A percentile compares a stretch with the other conserved stretches of the same genome.
Conservation (phyloP, 352 stramenopile genomes). For the Phytophthora aleatoria region DNA sequence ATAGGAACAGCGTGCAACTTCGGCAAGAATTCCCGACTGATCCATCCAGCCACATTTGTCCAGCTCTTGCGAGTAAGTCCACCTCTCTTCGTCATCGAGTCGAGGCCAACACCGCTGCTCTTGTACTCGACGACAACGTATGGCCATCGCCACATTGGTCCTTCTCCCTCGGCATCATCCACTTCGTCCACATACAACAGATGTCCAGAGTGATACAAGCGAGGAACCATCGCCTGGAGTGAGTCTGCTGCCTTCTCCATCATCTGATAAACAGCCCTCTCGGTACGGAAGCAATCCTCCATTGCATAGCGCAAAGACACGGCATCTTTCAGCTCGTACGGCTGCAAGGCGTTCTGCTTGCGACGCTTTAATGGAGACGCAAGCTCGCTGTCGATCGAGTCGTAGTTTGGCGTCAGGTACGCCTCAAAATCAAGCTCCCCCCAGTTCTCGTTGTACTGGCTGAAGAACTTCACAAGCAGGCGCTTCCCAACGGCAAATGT, state of each 20-base stretch:
- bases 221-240: constrained; percentile 49
- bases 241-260: constrained; percentile 30
- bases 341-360: constrained; percentile 46
- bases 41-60: constrained; percentile 58
- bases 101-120: constrained; percentile 51
- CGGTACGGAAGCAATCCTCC: constrained; percentile 79
- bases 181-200: constrained; percentile 66
- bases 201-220: constrained; percentile 55
- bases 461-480: constrained; percentile 84
- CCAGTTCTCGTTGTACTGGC: constrained; percentile 84
- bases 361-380: constrained; percentile 40
- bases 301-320: constrained; percentile 75
- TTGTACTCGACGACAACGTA: constrained; percentile 83
- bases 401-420: constrained; percentile 66
- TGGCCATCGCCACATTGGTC: constrained; percentile 81
- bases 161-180: constrained; percentile 69
- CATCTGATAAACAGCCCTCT: constrained; percentile 64
- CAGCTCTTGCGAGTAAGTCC: constrained; percentile 56
- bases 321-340: constrained; percentile 54
- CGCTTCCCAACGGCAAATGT: constrained; percentile 69
- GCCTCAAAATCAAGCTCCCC: constrained; percentile 76
- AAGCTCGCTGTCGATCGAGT: constrained; percentile 14
- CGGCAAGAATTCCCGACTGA: constrained; percentile 64
- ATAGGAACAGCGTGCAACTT: constrained; percentile 64
- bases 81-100: constrained; percentile 55